Evolutionary conservation across 2,329 filamentous ascomycete genomes (phyloP).

Genomic region (Fusarium xyrophilum): DNA sequence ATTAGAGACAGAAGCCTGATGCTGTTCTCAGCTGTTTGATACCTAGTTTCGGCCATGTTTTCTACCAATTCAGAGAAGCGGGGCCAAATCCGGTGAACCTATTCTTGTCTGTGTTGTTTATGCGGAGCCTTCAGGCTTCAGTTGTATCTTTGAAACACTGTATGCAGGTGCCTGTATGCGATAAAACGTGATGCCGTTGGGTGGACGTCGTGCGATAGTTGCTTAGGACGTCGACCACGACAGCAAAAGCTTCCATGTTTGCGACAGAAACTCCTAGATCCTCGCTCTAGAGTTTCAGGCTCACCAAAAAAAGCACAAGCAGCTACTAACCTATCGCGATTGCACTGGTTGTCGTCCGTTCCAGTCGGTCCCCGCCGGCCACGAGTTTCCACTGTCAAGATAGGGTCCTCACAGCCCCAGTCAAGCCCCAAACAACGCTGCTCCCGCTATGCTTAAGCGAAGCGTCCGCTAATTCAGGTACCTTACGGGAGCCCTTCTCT

Average conservation of each 20-base stretch:
- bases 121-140: slow-evolving; percentile 13
- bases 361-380: slow-evolving; percentile 20
- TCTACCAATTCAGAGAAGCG: neutral
- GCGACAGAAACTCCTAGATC: slow-evolving; percentile 32
- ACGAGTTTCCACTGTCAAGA: neutral
- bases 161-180: slow-evolving; percentile 12
- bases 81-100: neutral
- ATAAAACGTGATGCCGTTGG: neutral
- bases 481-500: slow-evolving; percentile 3
- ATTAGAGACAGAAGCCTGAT: neutral
- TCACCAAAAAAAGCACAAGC: slow-evolving; percentile 37
- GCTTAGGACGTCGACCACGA: slow-evolving; percentile 4
- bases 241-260: slow-evolving; percentile 13
- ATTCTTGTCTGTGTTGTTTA: slow-evolving; percentile 6
- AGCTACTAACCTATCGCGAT: slow-evolving; percentile 31
- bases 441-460: slow-evolving; percentile 42
- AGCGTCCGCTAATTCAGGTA: slow-evolving; percentile 29
- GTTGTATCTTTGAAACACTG: slow-evolving; percentile 9
- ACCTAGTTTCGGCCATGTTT: slow-evolving; percentile 2
- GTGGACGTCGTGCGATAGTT: neutral
- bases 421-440: slow-evolving; percentile 37
- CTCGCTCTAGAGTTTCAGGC: slow-evolving; percentile 39
- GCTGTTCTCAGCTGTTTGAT: slow-evolving; percentile 11
- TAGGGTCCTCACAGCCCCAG: slow-evolving; percentile 7
- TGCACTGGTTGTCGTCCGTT: slow-evolving; percentile 26